Base-by-base conservation (phyloP, 1,284 basidiomycete genomes). In the Porodaedalea pini region DNA sequence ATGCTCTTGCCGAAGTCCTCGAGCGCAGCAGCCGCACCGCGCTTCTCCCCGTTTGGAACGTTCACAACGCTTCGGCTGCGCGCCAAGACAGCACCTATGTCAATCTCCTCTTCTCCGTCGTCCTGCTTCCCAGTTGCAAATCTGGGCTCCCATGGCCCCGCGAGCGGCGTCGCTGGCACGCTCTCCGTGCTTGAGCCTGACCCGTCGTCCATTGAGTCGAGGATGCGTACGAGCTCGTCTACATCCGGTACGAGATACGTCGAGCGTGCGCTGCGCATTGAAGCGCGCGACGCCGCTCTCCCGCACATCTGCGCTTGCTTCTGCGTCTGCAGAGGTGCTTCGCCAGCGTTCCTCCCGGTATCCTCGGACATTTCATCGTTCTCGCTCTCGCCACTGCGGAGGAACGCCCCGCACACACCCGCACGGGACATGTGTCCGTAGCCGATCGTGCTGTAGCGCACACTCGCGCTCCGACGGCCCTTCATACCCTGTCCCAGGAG, bases 221-320 rank as follows among this genome's bases (percentile, higher is more conserved):
- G 32, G 32, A 59, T 40, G 27, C 54, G 40, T 19, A 59, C 43
- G 45, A 62, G 58, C 55, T 62, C 55, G 50, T 59, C 51, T 31
- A 60, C 54, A 31, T 55, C 36, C 31, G 59, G 54, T 19, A 60
- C 51, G 29, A 48, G 32, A 23, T 40, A 59, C 31, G 53, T 41
- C 37, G 32, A 41, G 10, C 51, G 32, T 8, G 40, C 40, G 31
- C 51, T 52, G 32, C 49, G 31, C 17, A n/a, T 40, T n/a, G 49
- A 51, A 19, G 49, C 32, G 3, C 51, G 37, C 3, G 51, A 31
- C 19, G 44, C 15, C 15, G 32, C 15, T 7, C 45, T 29, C 21
- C 27, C 8, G 21, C 31, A 41, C 36, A 41, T 53, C 51, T 23
- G 15, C 31, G 32, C 19, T n/a, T 32, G 43, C 21, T 19, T 44